Evolutionary conservation across 2,329 filamentous ascomycete species (phyloP).

Genomic region (Penicillium sp.): DNA sequence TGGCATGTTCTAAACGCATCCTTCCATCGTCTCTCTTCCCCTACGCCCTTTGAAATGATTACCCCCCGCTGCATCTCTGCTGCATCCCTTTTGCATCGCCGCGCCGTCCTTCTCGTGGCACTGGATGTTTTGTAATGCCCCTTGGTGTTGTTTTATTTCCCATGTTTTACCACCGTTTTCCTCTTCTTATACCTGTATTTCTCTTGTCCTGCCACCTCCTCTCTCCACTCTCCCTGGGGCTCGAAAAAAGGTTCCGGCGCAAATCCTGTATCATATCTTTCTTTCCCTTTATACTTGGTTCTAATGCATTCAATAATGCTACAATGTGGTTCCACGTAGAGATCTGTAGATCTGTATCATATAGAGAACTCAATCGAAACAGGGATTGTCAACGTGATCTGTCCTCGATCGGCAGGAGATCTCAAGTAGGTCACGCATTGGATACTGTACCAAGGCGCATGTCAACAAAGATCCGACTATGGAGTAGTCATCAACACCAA

Average conservation of each 20-base stretch:
- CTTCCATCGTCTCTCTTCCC: conserved; percentile 10
- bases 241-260: conserved; percentile 29
- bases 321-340: not conserved
- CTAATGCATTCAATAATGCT: conserved; percentile 22
- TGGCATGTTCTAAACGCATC: conserved; percentile 64
- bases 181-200: conserved; percentile 31
- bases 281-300: conserved; percentile 15
- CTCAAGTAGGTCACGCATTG: not conserved
- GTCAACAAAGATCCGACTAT: too few relatives aligned
- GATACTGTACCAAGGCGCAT: not conserved
- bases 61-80: conserved; percentile 33
- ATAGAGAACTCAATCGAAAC: too few relatives aligned
- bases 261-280: conserved; percentile 31
- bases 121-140: conserved; percentile 31
- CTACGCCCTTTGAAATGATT: conserved; percentile 18
- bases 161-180: not conserved
- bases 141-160: conserved; percentile 25
- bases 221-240: conserved; percentile 29
- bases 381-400: not conserved
- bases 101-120: conserved; percentile 33
- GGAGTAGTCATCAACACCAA: too few relatives aligned
- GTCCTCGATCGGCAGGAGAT: not conserved
- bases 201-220: conserved; percentile 9
- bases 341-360: not conserved
- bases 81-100: conserved; percentile 39